Evolutionary conservation across 768 basidiomycete genomes (phyloP), one percentile per base, ranked within the genome.

Genomic region (Infundibulicybe gibba): DNA sequence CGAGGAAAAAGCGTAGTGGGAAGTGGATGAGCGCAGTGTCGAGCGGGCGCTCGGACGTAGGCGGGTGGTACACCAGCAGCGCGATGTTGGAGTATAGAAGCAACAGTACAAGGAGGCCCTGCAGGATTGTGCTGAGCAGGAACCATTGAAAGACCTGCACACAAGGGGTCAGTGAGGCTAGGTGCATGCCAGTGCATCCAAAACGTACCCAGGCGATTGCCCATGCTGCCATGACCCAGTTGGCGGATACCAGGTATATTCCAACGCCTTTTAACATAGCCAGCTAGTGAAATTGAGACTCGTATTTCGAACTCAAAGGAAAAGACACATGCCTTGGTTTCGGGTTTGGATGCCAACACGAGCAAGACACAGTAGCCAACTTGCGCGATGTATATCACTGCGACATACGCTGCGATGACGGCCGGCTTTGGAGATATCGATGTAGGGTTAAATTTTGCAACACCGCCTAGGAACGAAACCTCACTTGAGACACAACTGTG

Each of bases 21-120:
- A 89, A 87, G 54, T 97, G 94, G 47, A 97, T 89, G 53, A 94
- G 83, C 0, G 83, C 74, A 31, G 80, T 81, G 61, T 94, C 91
- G 34, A 94, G 62, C 0, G 90, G 90, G 1, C 82, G 76, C 0
- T 67, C 61, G 17, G 68, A 67, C 0, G 69, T 76, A 0, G 86
- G 85, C 0, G 74, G 64, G 40, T 87, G 86, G 58, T 94, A 91
- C 13, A 85, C 67, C 37, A 93, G 69, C 5, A 95, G 74, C 0
- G 81, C 82, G 40, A 92, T 56, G 59, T 93, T 92, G 45, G 90
- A 83, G 53, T 90, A 94, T 8, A 90, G 56, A 1, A 97, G 71
- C 38, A 88, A 61, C 43, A 90, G 64, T 2, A 89, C 65, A 4
- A 92, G 67, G 30, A 93, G 56, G 0, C 88, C 81, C 44, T 89